Percentiles rank a stretch among this genome's conserved stretches.
phyloP scores from a whole-genome alignment of 192 early-diverging fungal genomes.

The Coemansia aciculifera region DNA sequence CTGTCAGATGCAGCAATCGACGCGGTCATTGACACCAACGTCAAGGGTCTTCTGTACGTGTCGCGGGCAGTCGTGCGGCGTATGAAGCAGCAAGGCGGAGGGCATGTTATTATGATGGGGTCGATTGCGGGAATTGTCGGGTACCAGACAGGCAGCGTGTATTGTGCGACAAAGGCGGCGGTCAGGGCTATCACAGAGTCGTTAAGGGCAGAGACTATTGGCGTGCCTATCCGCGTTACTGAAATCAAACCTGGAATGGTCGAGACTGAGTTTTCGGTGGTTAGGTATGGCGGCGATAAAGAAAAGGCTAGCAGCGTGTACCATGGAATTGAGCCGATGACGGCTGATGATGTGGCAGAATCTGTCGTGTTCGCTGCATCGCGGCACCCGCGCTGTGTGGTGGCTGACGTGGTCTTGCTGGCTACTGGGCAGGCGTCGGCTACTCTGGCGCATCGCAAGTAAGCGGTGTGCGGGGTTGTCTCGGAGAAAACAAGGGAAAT shows the following conservation, averaged over 20 bases:
- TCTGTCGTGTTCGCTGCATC: constrained; percentile 77
- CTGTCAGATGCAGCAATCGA: constrained; percentile 66
- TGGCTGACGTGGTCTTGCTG: constrained; percentile 40
- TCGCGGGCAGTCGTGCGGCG: constrained; percentile 76
- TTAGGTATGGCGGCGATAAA: constrained; percentile 73
- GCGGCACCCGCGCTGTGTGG: constrained; percentile 54
- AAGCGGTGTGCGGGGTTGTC: background rate
- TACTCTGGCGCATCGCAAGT: constrained; percentile 25
- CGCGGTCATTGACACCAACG: constrained; percentile 85
- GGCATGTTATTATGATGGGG: constrained; percentile 85
- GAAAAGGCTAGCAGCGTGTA: constrained; percentile 72
- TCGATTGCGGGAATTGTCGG: constrained; percentile 68
- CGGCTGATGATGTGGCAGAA: constrained; percentile 72
- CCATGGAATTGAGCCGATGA: constrained; percentile 70
- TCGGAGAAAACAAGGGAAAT: background rate
- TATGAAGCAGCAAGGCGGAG: constrained; percentile 66
- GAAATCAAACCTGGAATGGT: constrained; percentile 82
- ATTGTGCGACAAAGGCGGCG: constrained; percentile 82
- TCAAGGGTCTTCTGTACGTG: constrained; percentile 83
- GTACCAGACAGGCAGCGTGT: constrained; percentile 75
- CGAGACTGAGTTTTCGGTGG: constrained; percentile 87
- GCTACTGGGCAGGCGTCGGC: constrained; percentile 43
- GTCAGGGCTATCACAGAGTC: constrained; percentile 78
- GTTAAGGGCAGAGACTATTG: constrained; percentile 73
- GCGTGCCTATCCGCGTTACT: constrained; percentile 71